Evolutionary conservation across 768 basidiomycete species (phyloP).

Genomic region (Tylopilus cervinicoccineus): DNA sequence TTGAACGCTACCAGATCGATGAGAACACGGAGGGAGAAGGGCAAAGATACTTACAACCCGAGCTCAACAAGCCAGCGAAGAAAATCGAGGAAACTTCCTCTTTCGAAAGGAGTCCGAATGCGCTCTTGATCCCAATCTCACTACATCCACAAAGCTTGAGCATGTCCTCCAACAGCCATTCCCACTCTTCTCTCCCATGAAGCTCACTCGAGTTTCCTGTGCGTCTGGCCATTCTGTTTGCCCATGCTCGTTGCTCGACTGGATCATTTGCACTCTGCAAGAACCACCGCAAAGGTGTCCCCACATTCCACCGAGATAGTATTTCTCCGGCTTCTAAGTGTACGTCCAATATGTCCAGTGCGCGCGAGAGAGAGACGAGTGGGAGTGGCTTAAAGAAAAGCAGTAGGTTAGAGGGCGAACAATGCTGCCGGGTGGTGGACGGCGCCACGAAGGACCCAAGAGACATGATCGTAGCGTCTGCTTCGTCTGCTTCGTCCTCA

Average conservation of each 20-base stretch:
- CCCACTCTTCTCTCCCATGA: slow-evolving; percentile 73
- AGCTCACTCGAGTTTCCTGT: slow-evolving; percentile 55
- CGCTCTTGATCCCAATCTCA: slow-evolving; percentile 62
- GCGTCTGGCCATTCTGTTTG: slow-evolving; percentile 78
- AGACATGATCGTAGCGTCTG: slow-evolving; percentile 78
- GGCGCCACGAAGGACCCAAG: slow-evolving; percentile 79
- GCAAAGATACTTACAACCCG: slow-evolving; percentile 67
- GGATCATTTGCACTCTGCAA: slow-evolving; percentile 66
- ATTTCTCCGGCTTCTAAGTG: slow-evolving; percentile 95
- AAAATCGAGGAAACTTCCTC: slow-evolving; percentile 81
- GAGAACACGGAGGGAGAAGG: slow-evolving; percentile 1
- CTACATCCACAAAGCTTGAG: slow-evolving; percentile 65
- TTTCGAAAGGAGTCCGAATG: slow-evolving; percentile 70
- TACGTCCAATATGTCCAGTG: slow-evolving; percentile 88
- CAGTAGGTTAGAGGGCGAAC: slow-evolving; percentile 66
- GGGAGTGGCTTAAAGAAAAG: slow-evolving; percentile 82
- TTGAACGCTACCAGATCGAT: slow-evolving; percentile 48
- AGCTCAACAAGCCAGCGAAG: slow-evolving; percentile 79
- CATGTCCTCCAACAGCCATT: slow-evolving; percentile 88
- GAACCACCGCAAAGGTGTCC: slow-evolving; percentile 87
- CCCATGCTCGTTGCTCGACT: slow-evolving; percentile 76
- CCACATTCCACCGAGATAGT: slow-evolving; percentile 80
- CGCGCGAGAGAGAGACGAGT: slow-evolving; percentile 67
- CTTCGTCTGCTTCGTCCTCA: slow-evolving; percentile 65
- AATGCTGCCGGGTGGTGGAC: slow-evolving; percentile 52